A percentile compares a stretch with the other conserved stretches of the same genome.
Conservation (phyloP, 2,329 filamentous ascomycete species). For the Arthrobotrys musiformis region DNA sequence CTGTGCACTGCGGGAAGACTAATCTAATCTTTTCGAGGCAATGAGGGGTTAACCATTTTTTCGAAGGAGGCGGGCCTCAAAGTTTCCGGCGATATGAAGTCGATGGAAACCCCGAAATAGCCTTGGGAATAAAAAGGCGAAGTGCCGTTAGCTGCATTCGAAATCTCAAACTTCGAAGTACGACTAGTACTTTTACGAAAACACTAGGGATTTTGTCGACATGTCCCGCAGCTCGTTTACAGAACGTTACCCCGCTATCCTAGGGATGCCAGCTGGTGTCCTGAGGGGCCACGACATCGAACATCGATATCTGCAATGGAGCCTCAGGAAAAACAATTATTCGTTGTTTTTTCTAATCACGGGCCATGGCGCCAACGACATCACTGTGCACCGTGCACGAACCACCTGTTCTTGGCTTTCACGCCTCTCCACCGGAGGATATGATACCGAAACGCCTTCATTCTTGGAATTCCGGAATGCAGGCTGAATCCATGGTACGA, state of each 20-base stretch:
- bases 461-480: background rate
- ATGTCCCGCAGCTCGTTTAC: constrained; percentile 17
- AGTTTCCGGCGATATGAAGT: background rate
- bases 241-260: constrained; percentile 10
- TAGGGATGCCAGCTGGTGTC: constrained; percentile 6
- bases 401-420: background rate
- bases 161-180: constrained; percentile 2
- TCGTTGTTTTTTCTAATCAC: constrained; percentile 9
- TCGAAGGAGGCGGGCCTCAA: background rate
- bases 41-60: constrained; percentile 9
- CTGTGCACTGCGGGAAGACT: background rate
- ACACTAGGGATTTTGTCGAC: constrained; percentile 7
- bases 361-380: background rate
- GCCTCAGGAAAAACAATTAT: background rate
- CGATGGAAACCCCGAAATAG: constrained; percentile 12
- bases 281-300: constrained; percentile 20
- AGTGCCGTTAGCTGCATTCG: constrained; percentile 11
- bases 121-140: constrained; percentile 10
- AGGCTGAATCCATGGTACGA: constrained; percentile 22
- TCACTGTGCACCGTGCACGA: constrained; percentile 2
- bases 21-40: constrained; percentile 7
- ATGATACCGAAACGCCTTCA: background rate
- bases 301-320: constrained; percentile 16
- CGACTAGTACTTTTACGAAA: background rate
- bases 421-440: background rate